Conservation (phyloP, 768 basidiomycete genomes). For the Boletellus emodensis region DNA sequence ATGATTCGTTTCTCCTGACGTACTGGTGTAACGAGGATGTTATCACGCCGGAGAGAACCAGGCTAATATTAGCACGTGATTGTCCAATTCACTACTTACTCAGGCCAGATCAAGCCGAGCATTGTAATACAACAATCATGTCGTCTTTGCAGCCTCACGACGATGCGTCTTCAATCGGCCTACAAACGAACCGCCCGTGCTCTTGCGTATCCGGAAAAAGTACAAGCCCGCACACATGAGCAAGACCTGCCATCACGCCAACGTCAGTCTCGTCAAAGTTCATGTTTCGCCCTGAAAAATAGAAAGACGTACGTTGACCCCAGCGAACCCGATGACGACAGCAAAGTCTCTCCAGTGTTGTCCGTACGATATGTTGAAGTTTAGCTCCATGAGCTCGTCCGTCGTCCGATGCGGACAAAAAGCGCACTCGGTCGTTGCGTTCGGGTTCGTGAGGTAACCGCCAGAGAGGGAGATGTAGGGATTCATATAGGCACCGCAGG, state of each 20-base stretch:
- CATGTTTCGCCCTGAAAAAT: not conserved
- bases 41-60: no score
- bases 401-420: conserved; percentile 55
- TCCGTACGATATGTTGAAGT: conserved; percentile 4
- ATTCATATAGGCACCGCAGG: conserved; percentile 50
- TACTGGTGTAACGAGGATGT: no score
- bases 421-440: conserved; percentile 49
- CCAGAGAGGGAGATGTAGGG: conserved; percentile 47
- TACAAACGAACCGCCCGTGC: conserved; percentile 4
- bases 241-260: conserved; percentile 19
- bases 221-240: conserved; percentile 29
- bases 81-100: no score
- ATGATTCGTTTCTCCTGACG: no score
- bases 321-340: conserved; percentile 3
- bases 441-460: conserved; percentile 54
- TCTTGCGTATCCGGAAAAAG: conserved; percentile 27
- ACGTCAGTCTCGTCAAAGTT: not conserved
- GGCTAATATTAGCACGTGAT: no score
- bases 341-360: conserved; percentile 10
- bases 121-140: no score
- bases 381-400: conserved; percentile 37
- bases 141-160: no score
- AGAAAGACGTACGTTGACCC: conserved; percentile 41
- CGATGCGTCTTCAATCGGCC: not conserved
- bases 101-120: no score